Base-by-base conservation (phyloP, 2,329 filamentous ascomycete species). In the Neospermospora avenae region DNA sequence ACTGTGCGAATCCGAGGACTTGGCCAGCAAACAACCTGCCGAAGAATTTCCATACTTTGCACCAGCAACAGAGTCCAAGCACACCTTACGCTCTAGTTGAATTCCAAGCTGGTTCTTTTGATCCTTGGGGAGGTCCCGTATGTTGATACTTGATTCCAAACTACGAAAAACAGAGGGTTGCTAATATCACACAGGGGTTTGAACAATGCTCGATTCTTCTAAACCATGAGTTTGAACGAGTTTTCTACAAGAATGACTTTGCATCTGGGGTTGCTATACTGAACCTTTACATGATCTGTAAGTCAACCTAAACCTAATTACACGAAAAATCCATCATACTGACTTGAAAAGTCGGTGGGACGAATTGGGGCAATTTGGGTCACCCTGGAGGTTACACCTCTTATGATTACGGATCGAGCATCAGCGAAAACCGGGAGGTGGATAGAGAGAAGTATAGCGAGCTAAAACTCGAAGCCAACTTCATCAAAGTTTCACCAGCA, bases 291-390 rank as follows among this genome's bases (percentile, higher is more conserved):
- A 93, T 93, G 90, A 84, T 85, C 70, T 65, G 73, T 64, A 31
- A 24, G 45, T 49, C 18, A 16, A 10, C 22, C 18, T 37, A 8
- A 2, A 13, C 3, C 6, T 6, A 24, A 28, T 13, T 37, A 22
- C 16, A 16, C 5, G 14, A 13, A 8, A 3, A 10, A 18, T 3
- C n/a, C 13, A 35, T 16, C 83, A 82, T 86, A 82, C 0, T 67
- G n/a, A 67, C 51, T 45, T 52, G 24, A 34, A 90, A 20, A 70
- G 68, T 81, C 65, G 90, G 90, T 14, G 90, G 90, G 5, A 93
- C 90, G 0, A 95, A 93, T 70, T 93, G 90, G 90, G 90, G 90
- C 0, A 93, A 91, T 63, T 73, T 91, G 4, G 88, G 89, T 0
- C 84, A 91, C 45, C 81, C 85, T 10, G 86, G 84, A 11, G 84